Percentiles rank a stretch among this genome's conserved stretches.
These are phyloP conservation scores for Triticum timopheevii DNA, from an alignment of 176 grass and related monocot species.

Conservation along the genomic window DNA sequence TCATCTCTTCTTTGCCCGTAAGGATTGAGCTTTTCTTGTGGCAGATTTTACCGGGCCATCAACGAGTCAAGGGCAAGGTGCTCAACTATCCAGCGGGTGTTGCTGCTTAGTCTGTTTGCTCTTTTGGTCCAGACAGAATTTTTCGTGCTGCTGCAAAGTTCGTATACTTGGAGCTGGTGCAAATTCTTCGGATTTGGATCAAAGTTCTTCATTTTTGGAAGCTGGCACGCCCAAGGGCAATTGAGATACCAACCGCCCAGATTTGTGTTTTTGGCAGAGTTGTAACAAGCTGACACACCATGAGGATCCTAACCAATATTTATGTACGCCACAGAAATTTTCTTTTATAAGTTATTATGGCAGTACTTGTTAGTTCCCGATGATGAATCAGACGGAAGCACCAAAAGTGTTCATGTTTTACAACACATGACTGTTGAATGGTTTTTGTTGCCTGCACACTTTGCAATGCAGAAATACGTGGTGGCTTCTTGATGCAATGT, in stretches of 20 bases:
- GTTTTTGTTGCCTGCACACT: neutral
- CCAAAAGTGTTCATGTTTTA: neutral
- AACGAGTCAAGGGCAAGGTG: conserved; percentile 53
- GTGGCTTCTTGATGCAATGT: neutral
- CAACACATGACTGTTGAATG: neutral
- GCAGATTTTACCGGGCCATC: conserved; percentile 65
- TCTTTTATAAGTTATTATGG: neutral
- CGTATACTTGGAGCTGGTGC: neutral
- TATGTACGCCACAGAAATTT: conserved; percentile 7
- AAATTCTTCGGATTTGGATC: neutral
- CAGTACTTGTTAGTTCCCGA: conserved; percentile 21
- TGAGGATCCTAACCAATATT: conserved; percentile 25
- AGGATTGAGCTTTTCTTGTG: conserved; percentile 54
- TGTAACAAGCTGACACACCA: conserved; percentile 30
- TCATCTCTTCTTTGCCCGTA: conserved; percentile 36
- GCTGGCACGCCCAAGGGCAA: neutral
- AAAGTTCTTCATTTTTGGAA: neutral
- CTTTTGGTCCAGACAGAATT: conserved; percentile 2
- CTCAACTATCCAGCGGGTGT: conserved; percentile 36
- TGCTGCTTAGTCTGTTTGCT: conserved; percentile 22
- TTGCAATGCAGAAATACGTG: neutral
- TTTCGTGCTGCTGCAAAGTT: neutral
- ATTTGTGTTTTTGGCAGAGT: conserved; percentile 25
- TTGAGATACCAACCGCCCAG: neutral
- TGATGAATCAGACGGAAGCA: neutral